Evolutionary conservation across 495 filamentous ascomycete species (phyloP).

Genomic region (Aspergillus sclerotiicarbonarius): DNA sequence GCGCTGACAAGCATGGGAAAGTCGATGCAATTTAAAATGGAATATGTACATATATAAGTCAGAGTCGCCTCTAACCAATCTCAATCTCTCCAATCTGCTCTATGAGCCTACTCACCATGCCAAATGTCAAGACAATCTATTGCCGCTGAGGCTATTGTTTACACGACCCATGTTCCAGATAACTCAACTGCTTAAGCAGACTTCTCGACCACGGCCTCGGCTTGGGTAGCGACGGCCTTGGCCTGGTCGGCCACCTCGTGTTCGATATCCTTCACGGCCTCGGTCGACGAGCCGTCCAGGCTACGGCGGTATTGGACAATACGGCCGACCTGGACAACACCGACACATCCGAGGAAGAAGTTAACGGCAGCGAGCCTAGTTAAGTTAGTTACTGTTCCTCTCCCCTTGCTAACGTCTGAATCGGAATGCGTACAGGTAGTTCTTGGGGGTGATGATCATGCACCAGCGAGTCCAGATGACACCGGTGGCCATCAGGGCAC

Average conservation of each 20-base stretch:
- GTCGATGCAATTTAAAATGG: neutral
- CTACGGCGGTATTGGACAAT: conserved; percentile 66
- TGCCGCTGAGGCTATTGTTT: neutral
- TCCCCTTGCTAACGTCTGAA: neutral
- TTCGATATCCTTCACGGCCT: conserved; percentile 49
- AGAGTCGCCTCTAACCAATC: neutral
- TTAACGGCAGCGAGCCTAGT: conserved; percentile 86
- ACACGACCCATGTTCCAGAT: neutral
- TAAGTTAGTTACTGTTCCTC: conserved; percentile 9
- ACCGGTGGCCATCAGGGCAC: conserved; percentile 83
- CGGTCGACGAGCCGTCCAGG: conserved; percentile 48
- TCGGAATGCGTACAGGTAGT: conserved; percentile 66
- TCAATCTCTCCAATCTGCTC: neutral
- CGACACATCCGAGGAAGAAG: conserved; percentile 93
- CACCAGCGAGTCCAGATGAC: conserved; percentile 99
- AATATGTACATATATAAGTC: conserved; percentile 3
- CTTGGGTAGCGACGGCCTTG: conserved; percentile 30
- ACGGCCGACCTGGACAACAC: conserved; percentile 73
- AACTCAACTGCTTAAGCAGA: conserved; percentile 10
- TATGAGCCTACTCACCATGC: neutral
- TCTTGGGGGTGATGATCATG: conserved; percentile 90
- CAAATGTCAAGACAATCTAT: neutral
- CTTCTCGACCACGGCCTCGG: conserved; percentile 33
- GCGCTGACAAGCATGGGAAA: neutral
- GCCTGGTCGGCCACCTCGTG: conserved; percentile 44